Evolutionary conservation across 176 grass and related monocot genomes (phyloP).

Genomic region (Puccinellia tenuiflora): DNA sequence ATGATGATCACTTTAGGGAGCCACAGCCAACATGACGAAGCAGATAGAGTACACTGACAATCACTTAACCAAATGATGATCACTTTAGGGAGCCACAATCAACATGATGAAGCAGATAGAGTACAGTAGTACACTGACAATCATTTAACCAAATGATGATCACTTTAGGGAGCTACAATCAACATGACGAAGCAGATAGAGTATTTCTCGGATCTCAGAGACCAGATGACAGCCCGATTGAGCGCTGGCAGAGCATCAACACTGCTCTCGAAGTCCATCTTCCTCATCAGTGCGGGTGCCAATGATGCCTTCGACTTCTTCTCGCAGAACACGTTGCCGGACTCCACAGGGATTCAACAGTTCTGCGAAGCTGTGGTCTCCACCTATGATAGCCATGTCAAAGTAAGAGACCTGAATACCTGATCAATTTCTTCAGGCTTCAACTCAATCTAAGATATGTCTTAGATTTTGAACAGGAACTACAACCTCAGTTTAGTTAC

Average conservation of each 20-base stretch:
- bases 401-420: constrained; percentile 30
- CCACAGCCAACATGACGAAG: constrained; percentile 51
- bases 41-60: constrained; percentile 50
- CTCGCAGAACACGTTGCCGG: constrained; percentile 26
- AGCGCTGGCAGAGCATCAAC: not conserved
- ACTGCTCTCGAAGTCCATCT: constrained; percentile 59
- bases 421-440: not conserved
- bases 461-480: not conserved
- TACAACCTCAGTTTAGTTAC: not conserved
- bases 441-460: not conserved
- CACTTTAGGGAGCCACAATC: constrained; percentile 47
- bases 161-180: constrained; percentile 47
- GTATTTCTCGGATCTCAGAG: constrained; percentile 51
- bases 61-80: not conserved
- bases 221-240: constrained; percentile 27
- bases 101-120: constrained; percentile 60
- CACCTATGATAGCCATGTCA: constrained; percentile 54
- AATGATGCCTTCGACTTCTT: constrained; percentile 62
- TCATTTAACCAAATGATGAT: not conserved
- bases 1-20: constrained; percentile 34
- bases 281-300: constrained; percentile 50
- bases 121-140: constrained; percentile 17
- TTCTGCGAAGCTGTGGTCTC: constrained; percentile 48
- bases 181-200: constrained; percentile 60
- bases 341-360: constrained; percentile 21